Conservation (phyloP, 2,329 filamentous ascomycete genomes). For the Corynespora cassiicola region DNA sequence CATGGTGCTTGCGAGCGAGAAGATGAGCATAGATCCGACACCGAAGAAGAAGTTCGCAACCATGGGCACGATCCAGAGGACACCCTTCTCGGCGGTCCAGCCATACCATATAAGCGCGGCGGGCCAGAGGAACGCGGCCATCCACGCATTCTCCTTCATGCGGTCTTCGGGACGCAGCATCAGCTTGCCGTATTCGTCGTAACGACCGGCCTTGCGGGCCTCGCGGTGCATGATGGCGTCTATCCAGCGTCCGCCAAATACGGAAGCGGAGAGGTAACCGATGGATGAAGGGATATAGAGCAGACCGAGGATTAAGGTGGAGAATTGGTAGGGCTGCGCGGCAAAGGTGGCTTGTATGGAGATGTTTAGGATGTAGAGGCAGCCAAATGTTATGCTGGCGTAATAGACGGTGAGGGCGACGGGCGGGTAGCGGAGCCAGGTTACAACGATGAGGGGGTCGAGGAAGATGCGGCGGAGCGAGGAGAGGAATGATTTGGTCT, state of each 20-base stretch:
- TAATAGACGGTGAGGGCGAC: slow-evolving; percentile 48
- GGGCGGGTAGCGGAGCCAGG: slow-evolving; percentile 46
- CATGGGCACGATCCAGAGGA: slow-evolving; percentile 44
- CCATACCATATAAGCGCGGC: slow-evolving; percentile 46
- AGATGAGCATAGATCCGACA: slow-evolving; percentile 47
- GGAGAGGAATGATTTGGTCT: slow-evolving; percentile 34
- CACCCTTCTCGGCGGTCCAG: slow-evolving; percentile 40
- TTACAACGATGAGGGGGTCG: slow-evolving; percentile 46
- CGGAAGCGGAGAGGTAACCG: slow-evolving; percentile 41
- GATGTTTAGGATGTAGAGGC: slow-evolving; percentile 49
- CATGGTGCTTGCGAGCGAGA: slow-evolving; percentile 46
- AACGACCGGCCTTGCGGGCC: slow-evolving; percentile 43
- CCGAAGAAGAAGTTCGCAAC: slow-evolving; percentile 50
- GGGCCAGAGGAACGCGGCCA: slow-evolving; percentile 44
- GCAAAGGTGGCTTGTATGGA: slow-evolving; percentile 44
- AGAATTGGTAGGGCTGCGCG: slow-evolving; percentile 40
- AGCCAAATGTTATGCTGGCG: slow-evolving; percentile 47
- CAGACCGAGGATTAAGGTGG: slow-evolving; percentile 44
- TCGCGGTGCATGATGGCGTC: slow-evolving; percentile 49
- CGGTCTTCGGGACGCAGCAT: slow-evolving; percentile 45
- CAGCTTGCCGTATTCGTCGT: slow-evolving; percentile 43
- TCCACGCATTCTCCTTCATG: slow-evolving; percentile 50
- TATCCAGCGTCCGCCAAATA: slow-evolving; percentile 49
- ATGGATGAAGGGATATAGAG: slow-evolving; percentile 46
- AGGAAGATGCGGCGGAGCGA: slow-evolving; percentile 44